A percentile compares a stretch with the other conserved stretches of the same genome.
These are phyloP conservation scores for Pleurotus djamor DNA, from an alignment of 768 basidiomycete genomes.

Conservation along the genomic window DNA sequence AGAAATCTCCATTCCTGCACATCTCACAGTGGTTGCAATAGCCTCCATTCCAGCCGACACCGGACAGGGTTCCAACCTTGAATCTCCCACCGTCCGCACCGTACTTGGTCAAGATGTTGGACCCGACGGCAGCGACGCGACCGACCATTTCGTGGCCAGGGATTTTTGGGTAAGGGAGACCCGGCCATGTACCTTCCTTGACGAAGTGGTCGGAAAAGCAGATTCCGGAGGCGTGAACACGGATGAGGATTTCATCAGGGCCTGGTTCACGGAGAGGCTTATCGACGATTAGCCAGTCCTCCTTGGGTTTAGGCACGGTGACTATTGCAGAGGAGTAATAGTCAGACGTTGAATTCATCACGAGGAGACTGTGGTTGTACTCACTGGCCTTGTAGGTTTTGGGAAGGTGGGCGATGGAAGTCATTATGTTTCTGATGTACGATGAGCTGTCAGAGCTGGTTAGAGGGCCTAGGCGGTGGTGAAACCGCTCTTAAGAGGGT, in stretches of 20 bases:
- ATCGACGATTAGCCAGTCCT: not conserved
- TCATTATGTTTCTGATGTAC: not conserved
- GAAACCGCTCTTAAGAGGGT: not conserved
- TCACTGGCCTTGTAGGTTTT: conserved; percentile 9
- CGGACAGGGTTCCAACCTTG: conserved; percentile 6
- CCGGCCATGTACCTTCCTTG: conserved; percentile 9
- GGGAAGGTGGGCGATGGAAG: not conserved
- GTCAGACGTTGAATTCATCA: not conserved
- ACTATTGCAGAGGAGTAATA: not conserved
- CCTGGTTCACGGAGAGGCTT: not conserved
- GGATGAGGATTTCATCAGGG: conserved; percentile 5
- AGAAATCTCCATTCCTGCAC: conserved; percentile 8
- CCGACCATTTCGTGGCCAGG: conserved; percentile 9
- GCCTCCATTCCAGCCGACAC: conserved; percentile 9
- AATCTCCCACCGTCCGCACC: not conserved
- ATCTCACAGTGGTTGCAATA: conserved; percentile 5
- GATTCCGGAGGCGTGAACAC: conserved; percentile 9
- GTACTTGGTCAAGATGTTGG: not conserved
- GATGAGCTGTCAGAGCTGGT: not conserved
- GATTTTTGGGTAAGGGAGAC: conserved; percentile 5
- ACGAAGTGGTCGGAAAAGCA: conserved; percentile 10
- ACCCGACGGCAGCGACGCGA: conserved; percentile 3
- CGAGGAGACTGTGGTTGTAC: not conserved
- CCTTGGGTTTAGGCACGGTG: not conserved
- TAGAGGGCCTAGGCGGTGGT: not conserved